Evolutionary conservation across 768 basidiomycete species (phyloP), one percentile per base, ranked within the genome.

Genomic region (Lactifluus hygrophoroides): DNA sequence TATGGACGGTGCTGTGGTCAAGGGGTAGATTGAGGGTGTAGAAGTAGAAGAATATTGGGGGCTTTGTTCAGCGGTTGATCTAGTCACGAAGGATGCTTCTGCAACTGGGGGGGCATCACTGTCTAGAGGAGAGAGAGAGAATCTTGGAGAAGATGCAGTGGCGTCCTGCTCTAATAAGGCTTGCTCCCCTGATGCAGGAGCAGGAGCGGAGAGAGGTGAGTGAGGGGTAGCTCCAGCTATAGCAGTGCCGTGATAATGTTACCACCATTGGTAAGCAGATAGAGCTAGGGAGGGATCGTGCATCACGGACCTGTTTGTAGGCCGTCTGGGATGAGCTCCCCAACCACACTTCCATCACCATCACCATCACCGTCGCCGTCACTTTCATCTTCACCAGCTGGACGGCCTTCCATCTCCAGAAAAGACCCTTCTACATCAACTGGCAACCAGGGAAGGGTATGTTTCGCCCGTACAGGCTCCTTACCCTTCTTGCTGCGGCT

Each of bases 401-500:
- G 23, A 28, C 54, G 59, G 7, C 58, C 58, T 27, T 52, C 61
- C 61, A 63, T 63, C 61, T 63, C 61, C 35, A 63, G n/a, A 47
- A 63, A 63, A 9, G 58, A 60, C 5, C 35, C 61, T 30, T 14
- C 48, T 21, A 40, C 25, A 11, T 51, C 49, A 23, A 25, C 23
- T 11, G 61, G 10, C 2, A 50, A 7, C 45, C 50, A 49, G 27
- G 58, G 45, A 16, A 55, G 2, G 13, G 35, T 9, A 21, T 54
- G n/a, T 17, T 40, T 42, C 16, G 10, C 54, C n/a, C 38, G 52
- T 8, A 16, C 58, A 3, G 40, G 51, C 42, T 57, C 56, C 32
- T 62, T 62, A 11, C 61, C 54, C 42, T 54, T 56, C 27, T 23
- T 54, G 28, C 25, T 56, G 13, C 51, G 63, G 28, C 49, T 55